Evolutionary conservation across 2,329 filamentous ascomycete genomes (phyloP), one percentile per base, ranked within the genome.

Genomic region (Lachnellula suecica): DNA sequence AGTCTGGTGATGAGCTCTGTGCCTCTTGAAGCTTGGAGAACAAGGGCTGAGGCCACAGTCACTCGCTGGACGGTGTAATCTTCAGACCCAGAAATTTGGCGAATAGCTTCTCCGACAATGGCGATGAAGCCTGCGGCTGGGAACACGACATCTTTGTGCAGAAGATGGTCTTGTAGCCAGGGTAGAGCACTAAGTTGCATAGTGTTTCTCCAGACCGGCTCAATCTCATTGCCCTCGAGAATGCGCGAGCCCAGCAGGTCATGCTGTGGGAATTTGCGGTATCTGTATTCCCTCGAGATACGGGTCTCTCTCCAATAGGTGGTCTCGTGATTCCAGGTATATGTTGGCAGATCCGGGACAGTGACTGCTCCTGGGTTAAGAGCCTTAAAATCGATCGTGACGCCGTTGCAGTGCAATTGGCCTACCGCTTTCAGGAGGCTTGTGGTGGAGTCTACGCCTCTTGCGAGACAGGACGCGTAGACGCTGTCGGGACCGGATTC

Each of bases 61-160:
- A 4, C 3, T 38, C 35, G 35, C 3, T 17, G 35, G 3, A 17
- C 15, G 7, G 72, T 70, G 2, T n/a, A n/a, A n/a, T n/a, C n/a
- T n/a, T n/a, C n/a, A n/a, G n/a, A n/a, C n/a, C n/a, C n/a, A n/a
- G n/a, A n/a, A n/a, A n/a, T n/a, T n/a, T n/a, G n/a, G n/a, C n/a
- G n/a, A n/a, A n/a, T n/a, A n/a, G 75, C 75, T 41, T 78, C 76
- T 2, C 75, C 55, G 0, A 73, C 73, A 71, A 79, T 77, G 44
- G 72, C 54, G 42, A 73, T 71, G 58, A 77, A 79, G 0, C 70
- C 76, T 1, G 76, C 74, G 1, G 73, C 76, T 1, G 76, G 76
- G 3, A 78, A 62, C 13, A 79, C 60, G 11, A 41, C 42, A 31
- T 59, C 47, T 0, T 62, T 60, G 2, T 68, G 62, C 1, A 80